These are phyloP conservation scores for Cladophialophora psammophila DNA, from an alignment of 2,329 filamentous ascomycete genomes.

Conservation along the genomic window DNA sequence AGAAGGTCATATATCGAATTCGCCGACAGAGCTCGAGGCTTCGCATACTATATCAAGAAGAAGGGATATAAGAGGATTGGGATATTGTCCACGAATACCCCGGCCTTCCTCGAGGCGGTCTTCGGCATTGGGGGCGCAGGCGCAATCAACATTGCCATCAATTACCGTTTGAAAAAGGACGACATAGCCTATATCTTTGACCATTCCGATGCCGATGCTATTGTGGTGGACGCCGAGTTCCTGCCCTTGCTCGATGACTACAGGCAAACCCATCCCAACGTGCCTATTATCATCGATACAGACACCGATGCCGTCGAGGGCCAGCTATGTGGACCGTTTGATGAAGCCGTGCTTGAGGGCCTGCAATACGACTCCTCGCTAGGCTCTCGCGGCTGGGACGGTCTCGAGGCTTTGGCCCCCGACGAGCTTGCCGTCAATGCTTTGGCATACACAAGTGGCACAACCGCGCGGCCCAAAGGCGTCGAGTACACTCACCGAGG, in stretches of 20 bases:
- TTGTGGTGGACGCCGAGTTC: conserved; percentile 88
- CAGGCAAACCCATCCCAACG: conserved; percentile 63
- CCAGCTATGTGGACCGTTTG: conserved; percentile 78
- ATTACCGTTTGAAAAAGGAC: conserved; percentile 78
- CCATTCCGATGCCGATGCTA: conserved; percentile 83
- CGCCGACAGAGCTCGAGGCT: conserved; percentile 82
- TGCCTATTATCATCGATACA: conserved; percentile 79
- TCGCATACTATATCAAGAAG: conserved; percentile 86
- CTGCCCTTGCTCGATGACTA: conserved; percentile 72
- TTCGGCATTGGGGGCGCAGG: conserved; percentile 87
- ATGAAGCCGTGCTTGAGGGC: conserved; percentile 83
- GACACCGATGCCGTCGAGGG: conserved; percentile 82
- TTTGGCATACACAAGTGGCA: conserved; percentile 92
- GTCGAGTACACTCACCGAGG: conserved; percentile 91
- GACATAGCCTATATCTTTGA: conserved; percentile 92
- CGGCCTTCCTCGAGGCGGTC: conserved; percentile 88
- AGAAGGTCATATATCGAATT: conserved; percentile 80
- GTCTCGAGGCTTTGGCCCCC: conserved; percentile 71
- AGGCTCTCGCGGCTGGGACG: conserved; percentile 76
- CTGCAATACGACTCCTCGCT: conserved; percentile 72
- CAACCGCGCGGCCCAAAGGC: conserved; percentile 89
- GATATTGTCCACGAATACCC: conserved; percentile 89
- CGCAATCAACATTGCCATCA: conserved; percentile 75
- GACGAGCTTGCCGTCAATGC: conserved; percentile 84
- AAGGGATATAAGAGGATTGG: conserved; percentile 78